Base-by-base conservation (phyloP, 116 monocot species). In the Posidonia oceanica region DNA sequence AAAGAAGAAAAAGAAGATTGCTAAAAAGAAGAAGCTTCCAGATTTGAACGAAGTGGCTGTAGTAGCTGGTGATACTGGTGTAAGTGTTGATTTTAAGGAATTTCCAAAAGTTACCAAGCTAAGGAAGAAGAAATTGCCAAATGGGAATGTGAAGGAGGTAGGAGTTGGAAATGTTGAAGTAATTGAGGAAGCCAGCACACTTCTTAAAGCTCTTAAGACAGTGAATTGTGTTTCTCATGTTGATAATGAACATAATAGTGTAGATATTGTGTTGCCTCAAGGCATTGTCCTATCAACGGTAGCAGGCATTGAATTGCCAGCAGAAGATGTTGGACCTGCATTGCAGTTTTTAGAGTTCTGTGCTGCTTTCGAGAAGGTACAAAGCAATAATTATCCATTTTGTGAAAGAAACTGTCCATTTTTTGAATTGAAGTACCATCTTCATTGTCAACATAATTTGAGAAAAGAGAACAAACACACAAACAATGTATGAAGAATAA, bases 301-400 rank as follows among this genome's bases (percentile, higher is more conserved):
- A 59, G 85, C 77, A 4, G 85, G 85, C 42, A 61, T 76, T 23
- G 75, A 85, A 57, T 67, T 85, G 61, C 62, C 66, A 3, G 40
- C 60, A 55, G 79, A 85, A 22, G 83, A 85, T 68, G 73, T 87
- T 73, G 85, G 91, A 5, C 40, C 70, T 36, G 85, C 77, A 7
- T 66, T 91, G 64, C 91, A 87, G 67, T 91, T 91, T 57, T 41
- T 87, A 64, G 87, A 91, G 61, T 87, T 91, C 52, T 87, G 85
- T 63, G 74, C 66, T 39, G 64, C 83, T 44, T 91, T 91, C 62
- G 74, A 78, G n/a, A 71, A 85, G 87, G 91, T 91, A 17, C 29
- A 29, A 29, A 29, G 29, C 29, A 29, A 29, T 29, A 29, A 0
- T 29, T 29, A 29, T 29, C 29, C 29, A 29, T 29, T 29, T 29